Evolutionary conservation across 495 filamentous ascomycete genomes (phyloP).

Genomic region (Neurospora africana): DNA sequence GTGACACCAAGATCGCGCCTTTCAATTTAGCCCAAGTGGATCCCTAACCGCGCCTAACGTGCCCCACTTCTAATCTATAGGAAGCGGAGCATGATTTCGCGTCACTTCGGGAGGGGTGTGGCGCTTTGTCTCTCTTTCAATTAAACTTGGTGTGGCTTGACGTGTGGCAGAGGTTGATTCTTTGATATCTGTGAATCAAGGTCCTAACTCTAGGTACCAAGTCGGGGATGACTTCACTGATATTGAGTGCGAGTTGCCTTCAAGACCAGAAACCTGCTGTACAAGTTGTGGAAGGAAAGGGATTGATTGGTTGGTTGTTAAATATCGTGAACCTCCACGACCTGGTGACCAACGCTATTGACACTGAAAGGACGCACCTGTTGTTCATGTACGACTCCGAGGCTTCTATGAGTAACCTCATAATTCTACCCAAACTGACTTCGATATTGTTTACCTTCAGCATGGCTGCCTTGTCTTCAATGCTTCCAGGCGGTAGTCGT

Average conservation of each 20-base stretch:
- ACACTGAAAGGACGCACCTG: neutral
- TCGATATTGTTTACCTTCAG: neutral
- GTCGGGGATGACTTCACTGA: neutral
- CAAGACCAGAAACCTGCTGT: too few species aligned
- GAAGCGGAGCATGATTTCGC: neutral
- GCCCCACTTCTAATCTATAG: neutral
- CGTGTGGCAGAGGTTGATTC: neutral
- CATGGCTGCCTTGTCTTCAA: neutral
- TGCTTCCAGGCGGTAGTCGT: neutral
- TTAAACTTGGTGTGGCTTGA: neutral
- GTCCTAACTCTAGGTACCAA: neutral
- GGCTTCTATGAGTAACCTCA: neutral
- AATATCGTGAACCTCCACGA: neutral
- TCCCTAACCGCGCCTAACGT: neutral
- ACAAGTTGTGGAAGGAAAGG: too few species aligned
- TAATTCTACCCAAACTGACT: neutral
- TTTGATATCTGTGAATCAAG: neutral
- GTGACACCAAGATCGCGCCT: slow-evolving; percentile 6
- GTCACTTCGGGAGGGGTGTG: neutral
- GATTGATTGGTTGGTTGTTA: neutral
- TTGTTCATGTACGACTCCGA: neutral
- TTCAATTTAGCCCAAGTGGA: slow-evolving; percentile 1
- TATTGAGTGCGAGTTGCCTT: neutral
- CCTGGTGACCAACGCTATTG: neutral
- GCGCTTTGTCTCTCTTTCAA: neutral